Evolutionary conservation across 2,329 filamentous ascomycete species (phyloP).

Genomic region (Aspergillus nomiae): DNA sequence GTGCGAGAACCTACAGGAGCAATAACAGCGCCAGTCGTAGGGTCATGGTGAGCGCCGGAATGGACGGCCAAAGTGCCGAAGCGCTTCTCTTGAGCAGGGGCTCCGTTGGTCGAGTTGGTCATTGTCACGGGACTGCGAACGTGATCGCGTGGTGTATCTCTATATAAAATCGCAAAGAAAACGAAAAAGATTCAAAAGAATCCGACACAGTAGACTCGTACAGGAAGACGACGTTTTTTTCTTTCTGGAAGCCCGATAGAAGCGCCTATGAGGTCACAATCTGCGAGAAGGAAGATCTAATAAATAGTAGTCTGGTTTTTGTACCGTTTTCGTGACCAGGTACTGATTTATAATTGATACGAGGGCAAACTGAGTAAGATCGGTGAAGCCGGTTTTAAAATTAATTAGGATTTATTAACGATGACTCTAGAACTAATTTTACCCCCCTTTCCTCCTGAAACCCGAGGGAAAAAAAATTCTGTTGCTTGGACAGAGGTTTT

Average conservation of each 20-base stretch:
- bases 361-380: not conserved
- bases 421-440: not conserved
- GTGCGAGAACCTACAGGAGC: conserved; percentile 61
- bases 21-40: conserved; percentile 91
- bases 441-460: not conserved
- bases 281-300: not conserved
- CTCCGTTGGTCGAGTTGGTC: conserved; percentile 35
- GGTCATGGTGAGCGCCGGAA: conserved; percentile 87
- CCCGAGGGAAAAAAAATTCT: conserved; percentile 13
- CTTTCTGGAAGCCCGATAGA: not conserved
- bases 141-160: not conserved
- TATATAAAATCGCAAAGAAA: not conserved
- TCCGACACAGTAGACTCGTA: not conserved
- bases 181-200: conserved; percentile 9
- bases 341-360: conserved; percentile 20
- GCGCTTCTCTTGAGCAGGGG: conserved; percentile 70
- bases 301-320: conserved; percentile 1
- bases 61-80: conserved; percentile 96
- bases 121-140: conserved; percentile 20
- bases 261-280: conserved; percentile 3
- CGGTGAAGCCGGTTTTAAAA: not conserved
- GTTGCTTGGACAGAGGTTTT: conserved; percentile 22
- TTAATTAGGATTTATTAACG: conserved; percentile 1
- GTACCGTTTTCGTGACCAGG: conserved; percentile 6
- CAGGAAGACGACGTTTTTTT: not conserved